A percentile compares a stretch with the other conserved stretches of the same genome.
These are phyloP conservation scores for Fonsecaea nubica DNA, from an alignment of 2,329 filamentous ascomycete species.

Conservation along the genomic window DNA sequence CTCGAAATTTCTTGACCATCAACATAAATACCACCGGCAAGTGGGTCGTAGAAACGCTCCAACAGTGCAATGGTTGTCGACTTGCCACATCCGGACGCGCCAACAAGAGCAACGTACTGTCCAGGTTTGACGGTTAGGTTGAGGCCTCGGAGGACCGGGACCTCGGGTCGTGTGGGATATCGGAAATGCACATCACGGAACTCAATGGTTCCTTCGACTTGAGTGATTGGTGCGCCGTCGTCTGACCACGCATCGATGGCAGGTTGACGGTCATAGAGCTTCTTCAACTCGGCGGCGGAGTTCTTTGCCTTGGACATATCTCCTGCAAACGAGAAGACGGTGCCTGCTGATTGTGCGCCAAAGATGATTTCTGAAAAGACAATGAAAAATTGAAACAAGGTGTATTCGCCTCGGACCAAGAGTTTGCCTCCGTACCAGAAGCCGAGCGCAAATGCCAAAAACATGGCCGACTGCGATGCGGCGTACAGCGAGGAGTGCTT, in stretches of 20 bases:
- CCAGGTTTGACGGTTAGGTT: conserved; percentile 60
- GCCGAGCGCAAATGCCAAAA: conserved; percentile 81
- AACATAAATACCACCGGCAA: conserved; percentile 78
- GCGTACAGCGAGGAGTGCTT: conserved; percentile 82
- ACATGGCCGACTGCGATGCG: conserved; percentile 80
- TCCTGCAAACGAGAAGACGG: conserved; percentile 85
- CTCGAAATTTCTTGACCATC: conserved; percentile 82
- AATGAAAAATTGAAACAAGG: conserved; percentile 87
- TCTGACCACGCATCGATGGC: conserved; percentile 80
- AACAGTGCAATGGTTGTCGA: conserved; percentile 89
- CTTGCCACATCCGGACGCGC: conserved; percentile 90
- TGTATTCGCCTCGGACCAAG: conserved; percentile 73
- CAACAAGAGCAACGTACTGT: conserved; percentile 75
- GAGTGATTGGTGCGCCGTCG: conserved; percentile 67
- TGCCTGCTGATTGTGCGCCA: conserved; percentile 87
- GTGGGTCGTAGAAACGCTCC: conserved; percentile 92
- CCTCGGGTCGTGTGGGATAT: conserved; percentile 88
- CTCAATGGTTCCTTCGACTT: conserved; percentile 79
- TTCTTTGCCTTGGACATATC: conserved; percentile 94
- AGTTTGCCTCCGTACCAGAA: conserved; percentile 91
- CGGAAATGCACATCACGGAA: conserved; percentile 93
- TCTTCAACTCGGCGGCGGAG: conserved; percentile 79
- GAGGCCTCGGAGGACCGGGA: conserved; percentile 87
- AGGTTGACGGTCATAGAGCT: conserved; percentile 81
- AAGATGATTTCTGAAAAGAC: conserved; percentile 89